These are phyloP conservation scores for Chaetomium olivaceum DNA, from an alignment of 2,329 filamentous ascomycete species.

Conservation along the genomic window DNA sequence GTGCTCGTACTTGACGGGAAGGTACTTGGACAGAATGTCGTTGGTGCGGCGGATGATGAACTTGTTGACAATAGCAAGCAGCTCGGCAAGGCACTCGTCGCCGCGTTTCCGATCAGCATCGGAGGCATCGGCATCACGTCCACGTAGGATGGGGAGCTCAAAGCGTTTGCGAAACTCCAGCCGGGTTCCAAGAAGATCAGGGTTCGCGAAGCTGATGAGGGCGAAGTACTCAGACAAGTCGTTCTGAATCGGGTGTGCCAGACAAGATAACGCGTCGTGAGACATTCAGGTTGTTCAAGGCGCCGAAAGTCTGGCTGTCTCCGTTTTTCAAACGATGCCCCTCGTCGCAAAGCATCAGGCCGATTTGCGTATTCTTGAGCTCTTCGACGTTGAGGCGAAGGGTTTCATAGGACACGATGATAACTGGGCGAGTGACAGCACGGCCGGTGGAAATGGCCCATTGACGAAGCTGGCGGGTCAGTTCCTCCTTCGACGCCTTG, in stretches of 20 bases:
- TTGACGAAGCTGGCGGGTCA: conserved; percentile 85
- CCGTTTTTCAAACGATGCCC: conserved; percentile 96
- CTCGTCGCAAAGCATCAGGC: conserved; percentile 91
- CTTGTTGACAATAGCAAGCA: conserved; percentile 87
- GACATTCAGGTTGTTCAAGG: conserved; percentile 87
- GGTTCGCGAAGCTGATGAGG: conserved; percentile 94
- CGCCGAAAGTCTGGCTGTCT: conserved; percentile 91
- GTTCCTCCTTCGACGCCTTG: conserved; percentile 91
- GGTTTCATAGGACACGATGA: conserved; percentile 98
- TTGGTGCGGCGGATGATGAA: conserved; percentile 98
- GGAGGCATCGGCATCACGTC: conserved; percentile 85
- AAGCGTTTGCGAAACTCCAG: conserved; percentile 92
- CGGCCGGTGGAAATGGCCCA: conserved; percentile 94
- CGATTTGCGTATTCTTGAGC: conserved; percentile 85
- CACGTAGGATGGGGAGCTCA: conserved; percentile 87
- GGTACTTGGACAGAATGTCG: conserved; percentile 95
- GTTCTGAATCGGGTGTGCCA: conserved; percentile 96
- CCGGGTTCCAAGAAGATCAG: conserved; percentile 83
- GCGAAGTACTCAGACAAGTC: conserved; percentile 98
- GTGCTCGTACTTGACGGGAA: conserved; percentile 98
- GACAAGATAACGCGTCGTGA: conserved; percentile 90
- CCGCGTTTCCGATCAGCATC: conserved; percentile 81
- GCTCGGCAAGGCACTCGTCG: conserved; percentile 77
- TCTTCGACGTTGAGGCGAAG: conserved; percentile 88
- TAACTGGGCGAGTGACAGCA: conserved; percentile 82